Conservation (phyloP, 306 rosid species). For the Hippophae gyantsensis region DNA sequence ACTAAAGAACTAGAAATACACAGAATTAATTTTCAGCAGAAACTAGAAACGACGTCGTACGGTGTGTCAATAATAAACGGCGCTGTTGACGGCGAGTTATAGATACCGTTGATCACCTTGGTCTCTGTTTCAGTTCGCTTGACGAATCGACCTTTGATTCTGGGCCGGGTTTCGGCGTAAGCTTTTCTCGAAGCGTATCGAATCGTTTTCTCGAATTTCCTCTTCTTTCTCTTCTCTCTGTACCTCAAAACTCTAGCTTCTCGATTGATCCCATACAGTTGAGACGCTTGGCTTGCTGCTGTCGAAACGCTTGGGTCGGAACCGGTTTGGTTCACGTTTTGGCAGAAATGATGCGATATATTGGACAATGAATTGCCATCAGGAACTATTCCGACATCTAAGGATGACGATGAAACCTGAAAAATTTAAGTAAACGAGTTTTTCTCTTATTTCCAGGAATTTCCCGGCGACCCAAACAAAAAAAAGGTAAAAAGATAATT, state of each 20-base stretch:
- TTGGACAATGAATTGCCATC: conserved; percentile 61
- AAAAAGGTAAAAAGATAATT: conserved; percentile 6
- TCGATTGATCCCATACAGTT: conserved; percentile 57
- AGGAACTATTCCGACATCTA: conserved; percentile 86
- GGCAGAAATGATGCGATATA: conserved; percentile 39
- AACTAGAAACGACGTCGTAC: conserved; percentile 89
- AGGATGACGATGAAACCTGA: conserved; percentile 75
- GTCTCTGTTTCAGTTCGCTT: conserved; percentile 49
- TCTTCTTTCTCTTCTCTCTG: conserved; percentile 91
- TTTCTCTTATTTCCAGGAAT: not conserved
- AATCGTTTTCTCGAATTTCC: conserved; percentile 92
- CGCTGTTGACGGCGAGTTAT: conserved; percentile 7
- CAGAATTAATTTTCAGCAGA: conserved; percentile 14
- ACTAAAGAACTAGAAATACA: too few relatives aligned
- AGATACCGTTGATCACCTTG: conserved; percentile 32
- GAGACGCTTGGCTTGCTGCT: conserved; percentile 29
- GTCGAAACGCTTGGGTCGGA: conserved; percentile 40
- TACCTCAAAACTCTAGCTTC: conserved; percentile 92
- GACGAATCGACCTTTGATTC: conserved; percentile 91
- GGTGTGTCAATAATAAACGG: conserved; percentile 35
- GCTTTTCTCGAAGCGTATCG: conserved; percentile 95
- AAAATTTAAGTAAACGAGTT: not conserved
- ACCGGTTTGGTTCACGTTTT: conserved; percentile 19
- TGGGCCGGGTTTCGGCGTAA: conserved; percentile 84
- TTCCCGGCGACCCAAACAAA: not conserved